Percentiles rank a stretch among this genome's conserved stretches.
phyloP scores from a whole-genome alignment of 2,329 filamentous ascomycete species.

The Pyrenochaeta sp. region DNA sequence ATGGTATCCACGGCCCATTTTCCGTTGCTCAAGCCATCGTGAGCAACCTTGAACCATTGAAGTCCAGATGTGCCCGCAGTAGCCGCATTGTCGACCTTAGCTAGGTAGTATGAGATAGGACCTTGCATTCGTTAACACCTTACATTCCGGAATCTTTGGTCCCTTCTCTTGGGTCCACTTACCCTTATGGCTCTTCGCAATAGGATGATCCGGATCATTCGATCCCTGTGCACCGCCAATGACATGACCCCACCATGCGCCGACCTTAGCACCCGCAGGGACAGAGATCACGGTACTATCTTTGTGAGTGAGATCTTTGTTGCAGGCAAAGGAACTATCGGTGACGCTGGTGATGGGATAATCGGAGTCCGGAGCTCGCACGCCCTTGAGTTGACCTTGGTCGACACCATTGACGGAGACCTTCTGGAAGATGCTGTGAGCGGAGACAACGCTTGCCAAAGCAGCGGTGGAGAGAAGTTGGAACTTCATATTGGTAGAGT shows the following conservation, averaged over 20 bases:
- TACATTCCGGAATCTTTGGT: neutral
- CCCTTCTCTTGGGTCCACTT: neutral
- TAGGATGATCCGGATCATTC: conserved; percentile 59
- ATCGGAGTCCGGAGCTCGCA: conserved; percentile 59
- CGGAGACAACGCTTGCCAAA: conserved; percentile 31
- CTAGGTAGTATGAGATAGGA: conserved; percentile 31
- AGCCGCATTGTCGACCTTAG: conserved; percentile 47
- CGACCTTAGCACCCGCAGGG: conserved; percentile 58
- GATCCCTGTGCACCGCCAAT: conserved; percentile 60
- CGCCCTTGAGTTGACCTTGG: conserved; percentile 58
- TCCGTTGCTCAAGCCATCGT: conserved; percentile 45
- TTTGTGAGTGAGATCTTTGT: conserved; percentile 47
- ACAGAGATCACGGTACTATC: conserved; percentile 55
- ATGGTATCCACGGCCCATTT: conserved; percentile 58
- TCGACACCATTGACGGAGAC: conserved; percentile 59
- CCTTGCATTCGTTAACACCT: conserved; percentile 4
- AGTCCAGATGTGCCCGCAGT: conserved; percentile 43
- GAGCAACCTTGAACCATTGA: conserved; percentile 50
- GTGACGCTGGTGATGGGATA: conserved; percentile 57
- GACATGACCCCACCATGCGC: conserved; percentile 58
- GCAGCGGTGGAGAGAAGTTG: conserved; percentile 17
- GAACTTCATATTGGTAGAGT: conserved; percentile 21
- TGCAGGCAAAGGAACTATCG: conserved; percentile 54
- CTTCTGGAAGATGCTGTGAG: conserved; percentile 53
- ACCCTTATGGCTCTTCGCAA: conserved; percentile 59